phyloP scores from a whole-genome alignment of 164 flowering plant species.

The Saururus chinensis region DNA sequence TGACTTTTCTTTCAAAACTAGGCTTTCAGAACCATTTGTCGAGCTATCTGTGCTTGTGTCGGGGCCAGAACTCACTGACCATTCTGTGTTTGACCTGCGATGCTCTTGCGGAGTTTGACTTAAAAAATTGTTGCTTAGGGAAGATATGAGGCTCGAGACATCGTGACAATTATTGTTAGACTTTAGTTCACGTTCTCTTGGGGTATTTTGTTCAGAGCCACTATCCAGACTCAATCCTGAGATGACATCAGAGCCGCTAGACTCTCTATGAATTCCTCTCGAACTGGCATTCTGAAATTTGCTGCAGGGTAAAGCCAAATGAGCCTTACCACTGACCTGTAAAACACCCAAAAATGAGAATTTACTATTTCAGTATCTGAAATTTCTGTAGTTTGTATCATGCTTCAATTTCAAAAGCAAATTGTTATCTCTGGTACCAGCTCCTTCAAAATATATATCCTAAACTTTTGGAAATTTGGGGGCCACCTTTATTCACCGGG shows the following conservation, averaged over 20 bases:
- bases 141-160: conserved; percentile 19
- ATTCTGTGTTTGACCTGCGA: conserved; percentile 38
- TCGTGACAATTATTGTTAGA: conserved; percentile 23
- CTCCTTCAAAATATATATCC: too few species aligned
- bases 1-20: conserved; percentile 14
- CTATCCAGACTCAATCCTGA: conserved; percentile 62
- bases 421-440: too few species aligned
- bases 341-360: conserved; percentile 4
- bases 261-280: conserved; percentile 29
- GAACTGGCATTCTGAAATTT: conserved; percentile 20
- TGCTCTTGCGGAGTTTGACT: conserved; percentile 26
- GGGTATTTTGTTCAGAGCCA: conserved; percentile 61
- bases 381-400: not conserved
- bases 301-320: conserved; percentile 2
- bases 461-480: not conserved
- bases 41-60: conserved; percentile 43
- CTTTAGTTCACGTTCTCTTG: conserved; percentile 32
- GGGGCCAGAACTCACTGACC: conserved; percentile 47
- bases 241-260: conserved; percentile 53
- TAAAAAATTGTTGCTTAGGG: conserved; percentile 14
- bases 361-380: not conserved
- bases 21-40: conserved; percentile 22
- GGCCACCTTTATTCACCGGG: not conserved
- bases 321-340: conserved; percentile 23
- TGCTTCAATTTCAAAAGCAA: not conserved